Evolutionary conservation across 352 stramenopile species (phyloP).

Genomic region (Globisporangium middletonii): DNA sequence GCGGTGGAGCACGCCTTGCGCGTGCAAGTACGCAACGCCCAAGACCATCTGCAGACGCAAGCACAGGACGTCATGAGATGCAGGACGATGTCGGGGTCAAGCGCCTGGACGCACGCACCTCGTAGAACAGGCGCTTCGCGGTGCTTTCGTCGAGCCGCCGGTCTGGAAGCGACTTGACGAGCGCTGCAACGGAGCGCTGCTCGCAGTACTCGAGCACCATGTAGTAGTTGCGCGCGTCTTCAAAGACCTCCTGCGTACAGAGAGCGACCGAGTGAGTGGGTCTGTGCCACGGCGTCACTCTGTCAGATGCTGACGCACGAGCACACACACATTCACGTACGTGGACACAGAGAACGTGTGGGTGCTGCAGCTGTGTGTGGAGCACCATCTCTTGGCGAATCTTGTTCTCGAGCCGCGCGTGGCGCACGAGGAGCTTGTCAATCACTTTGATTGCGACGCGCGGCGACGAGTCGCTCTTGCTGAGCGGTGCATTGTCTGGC

Average conservation of each 20-base stretch:
- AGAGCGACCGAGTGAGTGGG: not conserved
- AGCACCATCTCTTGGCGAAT: slow-evolving; percentile 68
- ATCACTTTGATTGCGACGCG: slow-evolving; percentile 79
- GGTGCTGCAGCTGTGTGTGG: slow-evolving; percentile 50
- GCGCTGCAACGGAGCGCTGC: slow-evolving; percentile 35
- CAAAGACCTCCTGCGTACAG: slow-evolving; percentile 37
- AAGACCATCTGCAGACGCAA: slow-evolving; percentile 21
- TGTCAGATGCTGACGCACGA: not conserved
- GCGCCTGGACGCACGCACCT: slow-evolving; percentile 16
- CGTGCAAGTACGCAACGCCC: slow-evolving; percentile 59
- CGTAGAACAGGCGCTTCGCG: slow-evolving; percentile 45
- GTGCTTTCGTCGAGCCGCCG: slow-evolving; percentile 35
- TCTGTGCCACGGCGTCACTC: too few species aligned
- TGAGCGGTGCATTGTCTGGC: too few species aligned
- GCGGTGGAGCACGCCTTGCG: slow-evolving; percentile 55
- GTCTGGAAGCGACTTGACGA: slow-evolving; percentile 29
- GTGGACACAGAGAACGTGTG: slow-evolving; percentile 46
- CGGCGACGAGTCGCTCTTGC: too few species aligned
- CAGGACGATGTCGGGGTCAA: not conserved
- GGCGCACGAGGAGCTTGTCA: slow-evolving; percentile 66
- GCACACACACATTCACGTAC: slow-evolving; percentile 5
- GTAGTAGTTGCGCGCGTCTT: slow-evolving; percentile 75
- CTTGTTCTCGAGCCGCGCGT: slow-evolving; percentile 51
- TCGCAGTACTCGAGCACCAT: slow-evolving; percentile 66
- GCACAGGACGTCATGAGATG: not conserved